Base-by-base conservation (phyloP, 768 basidiomycete species). In the Arthromyces matolae region DNA sequence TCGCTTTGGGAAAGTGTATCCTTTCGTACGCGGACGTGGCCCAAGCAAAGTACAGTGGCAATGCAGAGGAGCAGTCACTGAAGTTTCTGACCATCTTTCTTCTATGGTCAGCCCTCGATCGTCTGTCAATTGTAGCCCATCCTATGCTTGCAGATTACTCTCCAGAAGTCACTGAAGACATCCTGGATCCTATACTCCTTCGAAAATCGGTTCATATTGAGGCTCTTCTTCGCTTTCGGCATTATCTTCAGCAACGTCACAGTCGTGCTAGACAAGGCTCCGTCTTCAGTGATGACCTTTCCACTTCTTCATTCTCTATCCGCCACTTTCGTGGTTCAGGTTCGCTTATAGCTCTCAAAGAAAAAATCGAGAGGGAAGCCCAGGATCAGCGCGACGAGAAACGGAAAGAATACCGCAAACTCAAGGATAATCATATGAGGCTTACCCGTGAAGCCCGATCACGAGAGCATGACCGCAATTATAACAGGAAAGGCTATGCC, bases 21-120 rank as follows among this genome's bases (percentile, higher is more conserved):
- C 33, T 31, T 13, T 36, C 51, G 5, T 69, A 74, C 39, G 55
- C 58, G 4, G 45, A 52, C 1, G 45, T 56, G 1, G 66, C 73
- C 0, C 23, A 38, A 19, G 24, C 16, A 0, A 43, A 54, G 6
- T 74, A 73, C 41, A 42, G 42, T 12, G 50, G 53, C 19, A 73
- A 65, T 35, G 68, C 73, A 7, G 73, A 76, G 47, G 54, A 63
- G 23, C 31, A 62, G 4, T 78, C 76, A 0, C 43, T 71, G 2
- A 73, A 79, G 67, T 50, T 79, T 32, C 55, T 80, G 37, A 72
- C 71, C 4, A 49, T 71, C 25, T 54, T 78, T 19, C 71, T 77
- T 24, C 63, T 80, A 14, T 80, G 79, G 78, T 62, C 73, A 1
- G 72, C 69, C 0, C 60, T 79, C 5, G 78, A 80, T 52, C 64